Percentiles rank a stretch among this genome's conserved stretches.
Conservation (phyloP, 805 yeast species). For the Sungouiella blattae region DNA sequence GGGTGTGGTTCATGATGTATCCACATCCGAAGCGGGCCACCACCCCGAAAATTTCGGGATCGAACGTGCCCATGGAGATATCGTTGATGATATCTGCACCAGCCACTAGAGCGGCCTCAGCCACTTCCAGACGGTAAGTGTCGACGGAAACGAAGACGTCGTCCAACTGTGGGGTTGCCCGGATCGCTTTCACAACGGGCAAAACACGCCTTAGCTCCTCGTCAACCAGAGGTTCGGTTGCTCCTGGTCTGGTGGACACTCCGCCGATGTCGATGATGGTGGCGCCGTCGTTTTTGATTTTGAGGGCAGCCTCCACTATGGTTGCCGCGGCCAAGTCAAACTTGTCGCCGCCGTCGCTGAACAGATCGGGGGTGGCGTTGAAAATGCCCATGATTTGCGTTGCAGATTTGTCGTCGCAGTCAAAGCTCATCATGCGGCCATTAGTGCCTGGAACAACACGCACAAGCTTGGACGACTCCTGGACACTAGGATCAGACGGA, state of each 20-base stretch:
- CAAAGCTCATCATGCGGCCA: conserved; percentile 30
- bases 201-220: conserved; percentile 71
- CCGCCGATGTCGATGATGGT: conserved; percentile 90
- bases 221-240: conserved; percentile 54
- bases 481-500: conserved; percentile 37
- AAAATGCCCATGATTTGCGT: conserved; percentile 84
- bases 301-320: conserved; percentile 44
- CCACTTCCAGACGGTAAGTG: conserved; percentile 78
- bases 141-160: conserved; percentile 72
- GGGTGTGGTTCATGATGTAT: conserved; percentile 75
- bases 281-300: conserved; percentile 60
- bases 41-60: conserved; percentile 59
- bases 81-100: conserved; percentile 95
- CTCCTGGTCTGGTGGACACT: conserved; percentile 84
- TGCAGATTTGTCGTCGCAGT: conserved; percentile 31
- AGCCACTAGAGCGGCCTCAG: conserved; percentile 57
- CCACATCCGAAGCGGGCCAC: conserved; percentile 72
- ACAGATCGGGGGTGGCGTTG: conserved; percentile 91
- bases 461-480: conserved; percentile 48
- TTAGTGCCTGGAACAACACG: conserved; percentile 45
- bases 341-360: conserved; percentile 78
- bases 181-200: conserved; percentile 63
- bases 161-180: conserved; percentile 39
- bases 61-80: conserved; percentile 76
- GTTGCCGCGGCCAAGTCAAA: conserved; percentile 29